Evolutionary conservation across 1,284 basidiomycete genomes (phyloP).

Genomic region (Tilletiopsis washingtonensis): DNA sequence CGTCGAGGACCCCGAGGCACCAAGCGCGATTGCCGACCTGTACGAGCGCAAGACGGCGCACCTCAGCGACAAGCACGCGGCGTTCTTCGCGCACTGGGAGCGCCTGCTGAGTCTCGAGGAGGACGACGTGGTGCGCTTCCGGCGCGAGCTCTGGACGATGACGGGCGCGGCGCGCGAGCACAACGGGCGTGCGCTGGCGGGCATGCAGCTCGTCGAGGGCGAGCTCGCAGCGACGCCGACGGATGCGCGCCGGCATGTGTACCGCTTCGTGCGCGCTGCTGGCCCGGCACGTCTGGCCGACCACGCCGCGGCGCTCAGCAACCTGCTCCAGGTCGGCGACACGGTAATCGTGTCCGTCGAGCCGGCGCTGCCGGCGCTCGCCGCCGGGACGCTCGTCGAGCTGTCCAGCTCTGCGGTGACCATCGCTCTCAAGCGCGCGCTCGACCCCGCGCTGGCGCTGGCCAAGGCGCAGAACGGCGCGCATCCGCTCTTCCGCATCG

Average conservation of each 20-base stretch:
- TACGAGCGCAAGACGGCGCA: conserved; percentile 75
- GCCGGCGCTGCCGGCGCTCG: conserved; percentile 71
- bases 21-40: conserved; percentile 62
- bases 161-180: conserved; percentile 68
- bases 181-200: conserved; percentile 48
- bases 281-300: no score
- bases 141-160: conserved; percentile 90
- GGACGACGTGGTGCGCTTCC: conserved; percentile 69
- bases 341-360: conserved; percentile 73
- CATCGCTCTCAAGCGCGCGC: conserved; percentile 69
- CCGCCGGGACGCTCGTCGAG: conserved; percentile 71
- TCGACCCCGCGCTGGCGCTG: conserved; percentile 49
- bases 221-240: not conserved
- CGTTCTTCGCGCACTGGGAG: conserved; percentile 90
- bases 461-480: conserved; percentile 9
- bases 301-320: conserved; percentile 26
- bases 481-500: conserved; percentile 66
- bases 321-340: conserved; percentile 61
- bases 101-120: conserved; percentile 78
- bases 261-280: conserved; percentile 62
- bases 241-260: conserved; percentile 52
- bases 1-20: conserved; percentile 9
- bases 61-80: conserved; percentile 60
- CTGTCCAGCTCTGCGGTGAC: conserved; percentile 62
- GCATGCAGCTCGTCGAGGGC: conserved; percentile 33